phyloP scores from a whole-genome alignment of 1,139 yeast genomes.

The Debaryomyces sp. region DNA sequence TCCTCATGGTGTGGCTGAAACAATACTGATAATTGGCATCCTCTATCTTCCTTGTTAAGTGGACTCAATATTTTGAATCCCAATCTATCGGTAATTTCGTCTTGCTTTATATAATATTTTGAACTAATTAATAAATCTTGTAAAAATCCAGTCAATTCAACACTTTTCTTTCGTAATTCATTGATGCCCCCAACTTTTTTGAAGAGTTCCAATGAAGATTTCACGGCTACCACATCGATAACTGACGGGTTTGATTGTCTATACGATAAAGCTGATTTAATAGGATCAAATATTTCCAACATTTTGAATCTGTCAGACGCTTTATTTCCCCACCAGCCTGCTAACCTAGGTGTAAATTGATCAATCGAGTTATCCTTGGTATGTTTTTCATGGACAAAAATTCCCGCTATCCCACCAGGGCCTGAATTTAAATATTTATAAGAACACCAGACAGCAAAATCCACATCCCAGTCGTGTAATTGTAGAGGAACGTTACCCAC shows the following conservation, averaged over 20 bases:
- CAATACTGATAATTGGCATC: slow-evolving; percentile 77
- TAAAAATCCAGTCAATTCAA: slow-evolving; percentile 59
- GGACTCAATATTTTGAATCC: slow-evolving; percentile 81
- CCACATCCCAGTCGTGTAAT: slow-evolving; percentile 87
- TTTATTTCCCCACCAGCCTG: slow-evolving; percentile 98
- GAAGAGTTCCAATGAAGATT: slow-evolving; percentile 66
- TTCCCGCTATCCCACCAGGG: slow-evolving; percentile 89
- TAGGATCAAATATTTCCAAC: slow-evolving; percentile 79
- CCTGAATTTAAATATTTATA: slow-evolving; percentile 91
- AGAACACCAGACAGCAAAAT: slow-evolving; percentile 94
- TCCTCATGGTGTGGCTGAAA: slow-evolving; percentile 56
- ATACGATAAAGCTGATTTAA: slow-evolving; percentile 80
- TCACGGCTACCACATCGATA: slow-evolving; percentile 72
- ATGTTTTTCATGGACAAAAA: slow-evolving; percentile 65
- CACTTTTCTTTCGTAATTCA: slow-evolving; percentile 57
- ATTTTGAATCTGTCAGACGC: slow-evolving; percentile 70
- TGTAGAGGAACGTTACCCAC: slow-evolving; percentile 80
- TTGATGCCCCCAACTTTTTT: slow-evolving; percentile 65
- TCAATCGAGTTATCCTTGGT: slow-evolving; percentile 35
- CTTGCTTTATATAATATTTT: slow-evolving; percentile 42
- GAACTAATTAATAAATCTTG: slow-evolving; percentile 48
- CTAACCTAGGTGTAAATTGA: slow-evolving; percentile 63
- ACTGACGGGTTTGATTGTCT: slow-evolving; percentile 94
- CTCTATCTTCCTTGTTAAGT: slow-evolving; percentile 55
- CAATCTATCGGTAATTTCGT: slow-evolving; percentile 23